These are phyloP conservation scores for Herpetomonas muscarum DNA, from an alignment of 208 protist species.

Conservation along the genomic window DNA sequence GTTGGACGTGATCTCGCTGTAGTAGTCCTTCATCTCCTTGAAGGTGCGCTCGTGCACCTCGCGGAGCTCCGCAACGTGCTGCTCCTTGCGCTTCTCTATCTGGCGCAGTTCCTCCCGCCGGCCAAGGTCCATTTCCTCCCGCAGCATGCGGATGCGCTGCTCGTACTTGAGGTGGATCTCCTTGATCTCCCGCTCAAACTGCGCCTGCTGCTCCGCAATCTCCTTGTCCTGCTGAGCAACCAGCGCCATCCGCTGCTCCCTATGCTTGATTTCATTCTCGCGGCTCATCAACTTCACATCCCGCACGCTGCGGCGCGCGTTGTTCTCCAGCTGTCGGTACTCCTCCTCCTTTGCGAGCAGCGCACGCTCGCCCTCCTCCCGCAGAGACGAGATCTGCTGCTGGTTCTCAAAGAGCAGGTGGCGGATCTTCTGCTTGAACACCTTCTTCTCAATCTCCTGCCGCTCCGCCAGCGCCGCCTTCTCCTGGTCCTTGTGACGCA, in stretches of 20 bases:
- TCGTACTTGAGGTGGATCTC: slow-evolving; percentile 95
- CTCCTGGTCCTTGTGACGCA: slow-evolving; percentile 91
- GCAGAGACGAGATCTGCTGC: slow-evolving; percentile 86
- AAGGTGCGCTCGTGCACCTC: slow-evolving; percentile 95
- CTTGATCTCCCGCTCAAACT: slow-evolving; percentile 90
- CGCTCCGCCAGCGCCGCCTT: slow-evolving; percentile 91
- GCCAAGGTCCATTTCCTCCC: slow-evolving; percentile 90
- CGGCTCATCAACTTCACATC: slow-evolving; percentile 85
- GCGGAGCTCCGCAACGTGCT: slow-evolving; percentile 94
- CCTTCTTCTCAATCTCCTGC: slow-evolving; percentile 94
- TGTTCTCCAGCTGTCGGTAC: slow-evolving; percentile 78
- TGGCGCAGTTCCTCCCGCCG: slow-evolving; percentile 91
- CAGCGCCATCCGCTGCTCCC: slow-evolving; percentile 78
- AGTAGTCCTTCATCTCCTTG: slow-evolving; percentile 97
- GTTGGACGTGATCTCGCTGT: slow-evolving; percentile 98
- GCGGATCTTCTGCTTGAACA: slow-evolving; percentile 97
- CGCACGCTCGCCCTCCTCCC: slow-evolving; percentile 86
- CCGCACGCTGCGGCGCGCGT: slow-evolving; percentile 75
- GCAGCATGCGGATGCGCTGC: slow-evolving; percentile 85
- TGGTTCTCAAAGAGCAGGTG: slow-evolving; percentile 96
- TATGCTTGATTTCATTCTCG: slow-evolving; percentile 84
- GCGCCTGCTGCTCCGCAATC: slow-evolving; percentile 80
- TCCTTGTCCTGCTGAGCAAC: slow-evolving; percentile 77
- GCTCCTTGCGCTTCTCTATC: slow-evolving; percentile 96
- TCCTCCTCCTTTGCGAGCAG: slow-evolving; percentile 88